phyloP scores from a whole-genome alignment of 306 rosid species.

The Hylodesmum podocarpum region DNA sequence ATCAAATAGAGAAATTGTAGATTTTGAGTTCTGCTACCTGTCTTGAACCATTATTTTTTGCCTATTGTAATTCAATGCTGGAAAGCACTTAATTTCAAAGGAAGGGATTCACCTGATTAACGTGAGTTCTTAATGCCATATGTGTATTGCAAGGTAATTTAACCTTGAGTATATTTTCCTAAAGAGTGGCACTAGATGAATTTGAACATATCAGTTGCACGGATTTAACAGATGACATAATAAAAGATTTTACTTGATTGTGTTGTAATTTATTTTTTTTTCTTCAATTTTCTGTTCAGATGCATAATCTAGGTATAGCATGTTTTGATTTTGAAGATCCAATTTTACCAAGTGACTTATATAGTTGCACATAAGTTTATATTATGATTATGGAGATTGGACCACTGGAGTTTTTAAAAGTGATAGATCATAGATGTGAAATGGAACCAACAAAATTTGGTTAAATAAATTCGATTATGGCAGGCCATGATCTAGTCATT shows the following conservation, averaged over 20 bases:
- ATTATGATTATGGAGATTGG: neutral
- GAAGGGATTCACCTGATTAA: neutral
- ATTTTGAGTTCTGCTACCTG: neutral
- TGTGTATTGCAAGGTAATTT: neutral
- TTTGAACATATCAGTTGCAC: neutral
- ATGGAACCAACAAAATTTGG: neutral
- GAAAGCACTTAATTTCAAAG: slow-evolving; percentile 14
- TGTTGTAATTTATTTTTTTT: neutral
- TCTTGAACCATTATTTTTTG: slow-evolving; percentile 16
- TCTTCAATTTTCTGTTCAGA: neutral
- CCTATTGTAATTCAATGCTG: slow-evolving; percentile 11
- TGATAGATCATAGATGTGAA: neutral
- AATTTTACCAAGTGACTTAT: neutral
- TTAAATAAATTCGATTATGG: neutral
- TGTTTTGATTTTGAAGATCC: neutral
- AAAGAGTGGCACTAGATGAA: neutral
- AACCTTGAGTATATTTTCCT: neutral
- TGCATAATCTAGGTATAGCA: neutral
- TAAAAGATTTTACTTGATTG: neutral
- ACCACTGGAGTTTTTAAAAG: neutral
- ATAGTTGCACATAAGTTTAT: neutral
- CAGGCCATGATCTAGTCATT: neutral
- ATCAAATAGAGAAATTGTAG: slow-evolving; percentile 11
- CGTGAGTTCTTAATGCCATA: neutral
- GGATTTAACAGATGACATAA: neutral